Conservation (phyloP, 345 rosid genomes). For the Sisymbrium altissimum region DNA sequence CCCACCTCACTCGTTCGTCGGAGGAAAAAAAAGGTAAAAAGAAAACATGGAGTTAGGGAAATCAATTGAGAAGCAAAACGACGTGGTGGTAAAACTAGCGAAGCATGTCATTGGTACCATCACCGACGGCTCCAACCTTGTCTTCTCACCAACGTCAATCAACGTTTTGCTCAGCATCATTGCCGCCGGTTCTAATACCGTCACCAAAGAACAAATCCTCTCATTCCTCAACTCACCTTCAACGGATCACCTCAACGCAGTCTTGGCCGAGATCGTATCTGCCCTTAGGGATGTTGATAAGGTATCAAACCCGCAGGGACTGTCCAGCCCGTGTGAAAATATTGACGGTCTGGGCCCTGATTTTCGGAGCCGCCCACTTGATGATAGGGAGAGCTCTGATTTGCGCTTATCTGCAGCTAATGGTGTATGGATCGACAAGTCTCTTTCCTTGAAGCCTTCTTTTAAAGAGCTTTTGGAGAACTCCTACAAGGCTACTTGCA, state of each 20-base stretch:
- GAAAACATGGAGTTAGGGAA: not conserved
- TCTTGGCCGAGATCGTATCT: constrained; percentile 30
- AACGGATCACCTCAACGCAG: constrained; percentile 42
- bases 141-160: constrained; percentile 68
- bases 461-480: constrained; percentile 51
- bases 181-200: constrained; percentile 54
- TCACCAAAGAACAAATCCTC: constrained; percentile 54
- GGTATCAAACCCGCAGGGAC: too few relatives aligned
- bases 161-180: constrained; percentile 58
- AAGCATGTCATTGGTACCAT: constrained; percentile 41
- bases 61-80: constrained; percentile 46
- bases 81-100: constrained; percentile 40
- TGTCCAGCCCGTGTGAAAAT: too few relatives aligned
- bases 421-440: constrained; percentile 58
- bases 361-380: not conserved
- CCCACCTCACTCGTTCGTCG: not conserved
- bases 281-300: not conserved
- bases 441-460: constrained; percentile 48
- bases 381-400: constrained; percentile 42
- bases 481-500: constrained; percentile 54
- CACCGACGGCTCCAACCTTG: constrained; percentile 48
- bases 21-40: not conserved
- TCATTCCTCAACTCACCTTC: constrained; percentile 60
- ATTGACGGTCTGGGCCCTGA: too few relatives aligned
- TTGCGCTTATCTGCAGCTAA: constrained; percentile 49